Evolutionary conservation across 2,329 filamentous ascomycete genomes (phyloP), one percentile per base, ranked within the genome.

Genomic region (Microcyclosporella mali): DNA sequence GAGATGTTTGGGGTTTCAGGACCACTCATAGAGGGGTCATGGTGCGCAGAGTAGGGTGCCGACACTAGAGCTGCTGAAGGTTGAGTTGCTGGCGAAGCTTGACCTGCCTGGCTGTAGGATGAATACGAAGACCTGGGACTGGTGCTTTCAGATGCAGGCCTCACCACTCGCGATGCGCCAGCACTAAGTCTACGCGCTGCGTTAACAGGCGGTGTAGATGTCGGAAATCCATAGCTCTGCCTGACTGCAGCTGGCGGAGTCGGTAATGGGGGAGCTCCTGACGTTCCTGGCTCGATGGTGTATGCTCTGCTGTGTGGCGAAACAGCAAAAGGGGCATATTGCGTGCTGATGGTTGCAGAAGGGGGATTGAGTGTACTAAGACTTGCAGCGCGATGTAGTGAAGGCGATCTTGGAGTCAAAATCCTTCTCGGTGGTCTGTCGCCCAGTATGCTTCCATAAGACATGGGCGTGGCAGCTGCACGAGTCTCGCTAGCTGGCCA

Each of bases 401-500:
- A 63, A 8, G 78, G 78, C 8, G 79, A 81, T 50, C 72, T 70
- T 1, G 79, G 77, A 9, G 75, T 79, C 47, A 80, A 57, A n/a
- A 78, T 71, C 27, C 72, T 71, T 50, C 77, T 50, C 12, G 50
- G 49, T 27, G 44, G 36, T 37, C 44, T 37, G 6, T 47, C 49
- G 7, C 43, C 41, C 19, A 46, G 28, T 10, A 34, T 40, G 21
- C 38, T 31, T 15, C 36, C 15, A n/a, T 45, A 27, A 30, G 42
- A 37, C 49, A 46, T 51, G 9, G 39, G 44, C 11, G 37, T 11
- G 17, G 45, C 27, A 16, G 43, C 31, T 52, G 59, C 43, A 56
- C 63, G 14, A 42, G 55, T 42, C 56, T 41, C 42, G 15, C 43
- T 45, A 15, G 43, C 38, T 17, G 47, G 40, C 14, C 35, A 40